Evolutionary conservation across 495 filamentous ascomycete species (phyloP), one percentile per base, ranked within the genome.

Genomic region (Podospora appendiculata): DNA sequence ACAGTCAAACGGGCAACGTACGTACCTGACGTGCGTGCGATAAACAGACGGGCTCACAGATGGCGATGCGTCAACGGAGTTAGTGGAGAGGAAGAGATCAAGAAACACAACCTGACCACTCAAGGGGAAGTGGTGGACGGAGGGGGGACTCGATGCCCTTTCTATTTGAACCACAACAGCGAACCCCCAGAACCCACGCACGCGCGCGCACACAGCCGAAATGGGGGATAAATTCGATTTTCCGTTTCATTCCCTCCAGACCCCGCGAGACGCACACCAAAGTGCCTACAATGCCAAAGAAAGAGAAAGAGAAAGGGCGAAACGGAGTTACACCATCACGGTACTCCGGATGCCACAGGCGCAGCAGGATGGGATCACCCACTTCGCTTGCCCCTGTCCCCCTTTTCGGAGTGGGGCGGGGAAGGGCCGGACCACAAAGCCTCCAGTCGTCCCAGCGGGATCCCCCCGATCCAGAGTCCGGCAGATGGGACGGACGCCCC

Each of bases 321-420:
- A 36, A 35, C 54, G 50, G 45, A 53, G 44, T 55, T 55, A 40
- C 54, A 57, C 49, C 45, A 52, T 45, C 19, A 51, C 54, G 54
- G 50, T 44, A 57, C 54, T 57, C 54, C 54, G 54, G 51, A 52
- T 49, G 47, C 35, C 47, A 47, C 14, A 17, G 18, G 16, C 16
- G 11, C 34, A 45, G 16, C 8, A 44, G 40, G 19, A 11, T 34
- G 32, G 47, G 17, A 32, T 16, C 14, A 13, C 25, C 8, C 32
- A 19, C 7, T 16, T 11, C 32, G 44, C 7, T n/a, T 19, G 18
- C 3, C 38, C 34, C 35, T 19, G 14, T 33, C 34, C 36, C 45
- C 49, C 50, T 45, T 47, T 52, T 58, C 55, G 55, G 55, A 58
- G 55, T 58, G 55, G 55, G 55, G 55, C 50, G 55, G 55, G 51